Base-by-base conservation (phyloP, 495 filamentous ascomycete species). In the Penicillium psychrofluorescens region DNA sequence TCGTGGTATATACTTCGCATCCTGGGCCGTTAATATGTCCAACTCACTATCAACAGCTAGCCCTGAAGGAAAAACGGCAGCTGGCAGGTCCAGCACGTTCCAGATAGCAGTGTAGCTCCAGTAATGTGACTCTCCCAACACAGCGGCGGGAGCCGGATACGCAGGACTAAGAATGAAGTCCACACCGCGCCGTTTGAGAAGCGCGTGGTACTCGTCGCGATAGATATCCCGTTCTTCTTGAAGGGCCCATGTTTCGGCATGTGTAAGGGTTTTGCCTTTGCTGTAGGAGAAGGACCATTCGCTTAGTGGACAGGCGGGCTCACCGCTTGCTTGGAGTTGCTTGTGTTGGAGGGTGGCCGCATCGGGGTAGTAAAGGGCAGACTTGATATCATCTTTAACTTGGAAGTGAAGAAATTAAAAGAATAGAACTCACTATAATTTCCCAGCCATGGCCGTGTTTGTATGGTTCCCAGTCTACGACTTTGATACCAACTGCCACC, bases 101-200 rank as follows among this genome's bases (percentile, higher is more conserved):
- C 84, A 90, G 46, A 85, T 77, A 3, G 70, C 65, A 0, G 82
- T 86, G 41, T 88, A 90, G 11, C 74, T 72, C 84, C 83, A 86
- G 55, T 84, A 86, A 11, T 75, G 73, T 0, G 76, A 67, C 11
- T 76, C 77, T 30, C 77, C 75, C 38, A 82, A 71, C 40, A 71
- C 72, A 6, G 79, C 72, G 1, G 85, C 83, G 0, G 72, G 72
- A 11, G 80, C 75, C 1, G 77, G 74, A 11, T 75, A 77, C 0
- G 70, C 75, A 0, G 86, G 84, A 40, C 74, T 80, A 1, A 92
- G 66, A 36, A 92, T 79, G 4, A 83, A 83, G 64, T 90, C 86
- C 1, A 88, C 75, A 3, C 62, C 69, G 1, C 74, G 75, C 1
- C 64, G 56, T 47, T 82, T 83, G 72, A 85, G 82, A 4, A 75